Base-by-base conservation (phyloP, 2,329 filamentous ascomycete species). In the Gyromitra esculenta region DNA sequence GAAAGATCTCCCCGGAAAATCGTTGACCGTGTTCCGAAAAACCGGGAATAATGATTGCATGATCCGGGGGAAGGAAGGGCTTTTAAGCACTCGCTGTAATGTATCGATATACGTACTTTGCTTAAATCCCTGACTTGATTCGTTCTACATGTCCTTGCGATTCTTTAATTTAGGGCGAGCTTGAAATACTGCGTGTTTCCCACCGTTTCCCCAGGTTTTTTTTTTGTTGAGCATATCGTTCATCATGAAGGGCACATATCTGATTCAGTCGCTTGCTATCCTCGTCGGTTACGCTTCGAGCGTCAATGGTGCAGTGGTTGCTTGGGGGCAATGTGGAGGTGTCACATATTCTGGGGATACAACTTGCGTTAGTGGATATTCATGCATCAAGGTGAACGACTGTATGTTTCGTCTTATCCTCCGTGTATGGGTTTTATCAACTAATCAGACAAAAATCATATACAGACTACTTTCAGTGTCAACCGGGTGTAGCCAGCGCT, bases 271-370 rank as follows among this genome's bases (percentile, higher is more conserved):
- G 15, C 57, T 75, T 18, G 66, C 59, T 13, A 43, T 75, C 43
- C 31, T 70, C 18, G n/a, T 65, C 35, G 39, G 54, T 37, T 75
- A 31, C 21, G 59, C 56, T 41, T 35, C 41, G n/a, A 31, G 50
- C 8, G 73, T 56, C 7, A 48, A 54, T 18, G 68, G 52, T 9
- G 60, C 68, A 1, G 62, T 60, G 41, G 52, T 70, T 59, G 74
- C 73, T n/a, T 80, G 78, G 76, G 79, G 79, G 1, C 78, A 80
- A 60, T 80, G 79, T 35, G 79, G 79, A 50, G 79, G 79, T 25
- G 76, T 78, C 11, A 69, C 54, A 15, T 79, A 76, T 69, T 74
- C 72, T 39, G 79, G 79, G 7, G 62, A 76, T 13, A 79, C 76
- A 37, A 75, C 70, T 15, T 80, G 79, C 64, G 74, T 70, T 1